phyloP scores from a whole-genome alignment of 345 rosid species.

The Limnanthes douglasii region DNA sequence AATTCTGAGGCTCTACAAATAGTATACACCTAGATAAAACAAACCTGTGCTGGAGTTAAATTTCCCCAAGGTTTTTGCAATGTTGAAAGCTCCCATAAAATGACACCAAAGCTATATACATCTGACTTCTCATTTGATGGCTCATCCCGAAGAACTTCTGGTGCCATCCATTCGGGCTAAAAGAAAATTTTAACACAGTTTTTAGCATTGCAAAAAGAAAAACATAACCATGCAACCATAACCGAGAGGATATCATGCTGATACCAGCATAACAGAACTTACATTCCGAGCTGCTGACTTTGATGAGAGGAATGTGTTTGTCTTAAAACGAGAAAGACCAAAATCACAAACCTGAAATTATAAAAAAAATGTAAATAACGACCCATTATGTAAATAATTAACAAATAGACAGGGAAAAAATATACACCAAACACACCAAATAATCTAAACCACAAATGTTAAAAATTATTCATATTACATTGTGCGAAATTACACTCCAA shows the following conservation, averaged over 20 bases:
- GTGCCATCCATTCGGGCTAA: conserved; percentile 99
- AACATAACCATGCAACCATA: no score
- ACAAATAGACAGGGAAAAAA: no score
- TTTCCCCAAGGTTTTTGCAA: conserved; percentile 94
- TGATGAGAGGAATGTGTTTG: conserved; percentile 91
- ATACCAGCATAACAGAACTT: conserved; percentile 26
- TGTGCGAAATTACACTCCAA: conserved; percentile 5
- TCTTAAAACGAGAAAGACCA: conserved; percentile 95
- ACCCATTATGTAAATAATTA: no score
- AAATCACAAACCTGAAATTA: conserved; percentile 85
- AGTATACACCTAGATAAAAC: conserved; percentile 12
- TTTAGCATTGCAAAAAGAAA: neutral
- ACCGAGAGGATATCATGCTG: no score
- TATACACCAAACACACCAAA: no score
- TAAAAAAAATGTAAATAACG: no score
- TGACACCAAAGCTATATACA: conserved; percentile 90
- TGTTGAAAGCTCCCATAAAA: conserved; percentile 96
- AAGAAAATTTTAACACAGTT: conserved; percentile 1
- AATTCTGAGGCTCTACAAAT: no score
- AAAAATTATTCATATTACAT: conserved; percentile 2
- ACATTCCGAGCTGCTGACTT: conserved; percentile 99
- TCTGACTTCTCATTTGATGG: conserved; percentile 96
- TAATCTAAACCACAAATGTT: no score
- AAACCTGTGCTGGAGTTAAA: conserved; percentile 94
- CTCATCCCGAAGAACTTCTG: conserved; percentile 95